phyloP scores from a whole-genome alignment of 1,139 yeast genomes.

The Geotrichum histeridarum region DNA sequence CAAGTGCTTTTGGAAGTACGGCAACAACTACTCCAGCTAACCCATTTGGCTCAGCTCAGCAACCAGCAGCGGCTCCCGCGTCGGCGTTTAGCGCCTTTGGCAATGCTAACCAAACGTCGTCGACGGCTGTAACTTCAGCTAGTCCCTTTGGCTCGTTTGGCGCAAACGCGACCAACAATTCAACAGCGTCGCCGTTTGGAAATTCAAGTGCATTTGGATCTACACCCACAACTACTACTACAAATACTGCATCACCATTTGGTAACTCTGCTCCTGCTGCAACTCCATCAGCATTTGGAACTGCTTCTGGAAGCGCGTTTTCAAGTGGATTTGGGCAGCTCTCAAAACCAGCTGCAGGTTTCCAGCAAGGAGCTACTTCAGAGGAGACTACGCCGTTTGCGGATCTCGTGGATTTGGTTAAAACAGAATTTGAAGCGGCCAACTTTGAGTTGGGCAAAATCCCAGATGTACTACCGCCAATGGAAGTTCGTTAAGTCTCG shows the following conservation, averaged over 20 bases:
- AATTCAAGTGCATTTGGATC: constrained; percentile 19
- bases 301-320: constrained; percentile 6
- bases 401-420: constrained; percentile 43
- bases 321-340: constrained; percentile 16
- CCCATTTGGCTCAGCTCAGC: constrained; percentile 9
- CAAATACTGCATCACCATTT: constrained; percentile 22
- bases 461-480: constrained; percentile 80
- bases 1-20: constrained; percentile 19
- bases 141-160: background rate
- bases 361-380: constrained; percentile 39
- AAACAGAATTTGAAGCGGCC: constrained; percentile 48
- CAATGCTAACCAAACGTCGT: background rate
- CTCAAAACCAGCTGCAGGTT: constrained; percentile 18
- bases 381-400: constrained; percentile 36
- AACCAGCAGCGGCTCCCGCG: background rate
- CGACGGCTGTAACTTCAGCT: background rate
- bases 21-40: constrained; percentile 18
- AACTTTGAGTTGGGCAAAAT: constrained; percentile 59
- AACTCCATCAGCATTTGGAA: constrained; percentile 25
- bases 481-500: constrained; percentile 39
- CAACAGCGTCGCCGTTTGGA: constrained; percentile 24
- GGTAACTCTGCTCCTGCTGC: constrained; percentile 22
- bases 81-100: constrained; percentile 14
- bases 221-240: background rate
- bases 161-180: background rate